phyloP scores from a whole-genome alignment of 495 filamentous ascomycete species.

The Achaetomiella virescens region DNA sequence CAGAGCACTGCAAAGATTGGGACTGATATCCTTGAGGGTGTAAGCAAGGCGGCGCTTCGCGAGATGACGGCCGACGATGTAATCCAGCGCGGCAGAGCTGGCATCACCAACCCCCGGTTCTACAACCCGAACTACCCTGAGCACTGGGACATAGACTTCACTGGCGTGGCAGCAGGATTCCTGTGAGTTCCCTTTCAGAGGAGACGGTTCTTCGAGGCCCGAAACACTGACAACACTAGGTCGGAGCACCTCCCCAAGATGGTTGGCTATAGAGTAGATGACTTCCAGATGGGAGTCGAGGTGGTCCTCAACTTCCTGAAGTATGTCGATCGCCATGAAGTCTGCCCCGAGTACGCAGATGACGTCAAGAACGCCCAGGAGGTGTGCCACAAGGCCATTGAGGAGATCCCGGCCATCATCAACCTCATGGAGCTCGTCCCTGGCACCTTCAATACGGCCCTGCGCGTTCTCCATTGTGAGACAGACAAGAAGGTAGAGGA shows the following conservation, averaged over 20 bases:
- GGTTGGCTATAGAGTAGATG: slow-evolving; percentile 11
- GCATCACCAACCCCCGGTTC: slow-evolving; percentile 28
- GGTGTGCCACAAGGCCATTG: slow-evolving; percentile 61
- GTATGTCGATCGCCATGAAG: slow-evolving; percentile 76
- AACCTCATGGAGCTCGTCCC: slow-evolving; percentile 50
- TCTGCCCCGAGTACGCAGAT: slow-evolving; percentile 70
- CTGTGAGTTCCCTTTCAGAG: slow-evolving; percentile 47
- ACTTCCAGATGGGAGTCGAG: slow-evolving; percentile 22
- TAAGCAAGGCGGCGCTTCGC: slow-evolving; percentile 54
- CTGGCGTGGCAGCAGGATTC: slow-evolving; percentile 68
- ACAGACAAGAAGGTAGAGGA: slow-evolving; percentile 2
- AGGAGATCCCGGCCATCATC: slow-evolving; percentile 56
- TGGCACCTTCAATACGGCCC: slow-evolving; percentile 66
- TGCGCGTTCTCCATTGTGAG: slow-evolving; percentile 24
- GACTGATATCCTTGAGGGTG: slow-evolving; percentile 47
- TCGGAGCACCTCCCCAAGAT: slow-evolving; percentile 13
- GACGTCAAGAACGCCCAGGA: slow-evolving; percentile 59
- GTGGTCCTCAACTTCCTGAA: slow-evolving; percentile 83
- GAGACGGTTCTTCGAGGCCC: neutral
- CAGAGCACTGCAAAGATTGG: slow-evolving; percentile 51
- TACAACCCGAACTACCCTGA: slow-evolving; percentile 40
- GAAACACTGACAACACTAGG: slow-evolving; percentile 15
- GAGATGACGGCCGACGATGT: slow-evolving; percentile 55
- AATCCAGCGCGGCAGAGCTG: slow-evolving; percentile 33
- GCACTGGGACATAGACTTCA: slow-evolving; percentile 75